Conservation (phyloP, 495 filamentous ascomycete species). For the Podospora pseudoanserina region DNA sequence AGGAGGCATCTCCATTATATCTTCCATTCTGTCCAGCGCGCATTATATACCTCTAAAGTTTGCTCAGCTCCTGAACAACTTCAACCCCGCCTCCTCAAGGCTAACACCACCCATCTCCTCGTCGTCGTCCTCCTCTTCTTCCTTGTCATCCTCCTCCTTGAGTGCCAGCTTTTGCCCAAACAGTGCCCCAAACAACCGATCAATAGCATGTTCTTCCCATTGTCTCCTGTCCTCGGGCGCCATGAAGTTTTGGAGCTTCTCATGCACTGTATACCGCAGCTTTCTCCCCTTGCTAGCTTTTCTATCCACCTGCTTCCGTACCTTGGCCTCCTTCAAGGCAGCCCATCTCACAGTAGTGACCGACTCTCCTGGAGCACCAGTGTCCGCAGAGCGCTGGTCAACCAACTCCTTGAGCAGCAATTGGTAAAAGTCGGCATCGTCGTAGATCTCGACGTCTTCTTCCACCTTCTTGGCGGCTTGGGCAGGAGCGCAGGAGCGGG, state of each 20-base stretch:
- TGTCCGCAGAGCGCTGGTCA: slow-evolving; percentile 69
- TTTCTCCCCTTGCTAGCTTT: slow-evolving; percentile 95
- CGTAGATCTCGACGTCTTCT: slow-evolving; percentile 63
- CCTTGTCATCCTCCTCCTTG: slow-evolving; percentile 58
- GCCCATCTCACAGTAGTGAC: slow-evolving; percentile 51
- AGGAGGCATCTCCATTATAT: too few relatives aligned
- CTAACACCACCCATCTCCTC: slow-evolving; percentile 55
- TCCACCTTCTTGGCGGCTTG: slow-evolving; percentile 54
- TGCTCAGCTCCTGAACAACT: slow-evolving; percentile 61
- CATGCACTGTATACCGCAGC: slow-evolving; percentile 87
- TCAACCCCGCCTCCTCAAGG: slow-evolving; percentile 65
- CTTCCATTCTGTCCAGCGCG: too few relatives aligned
- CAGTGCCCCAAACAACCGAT: slow-evolving; percentile 84
- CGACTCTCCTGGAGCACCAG: slow-evolving; percentile 41
- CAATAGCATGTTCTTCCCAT: slow-evolving; percentile 75
- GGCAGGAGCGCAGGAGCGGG: slow-evolving; percentile 68
- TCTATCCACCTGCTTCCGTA: slow-evolving; percentile 79
- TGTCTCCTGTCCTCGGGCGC: slow-evolving; percentile 74
- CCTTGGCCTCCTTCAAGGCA: slow-evolving; percentile 76
- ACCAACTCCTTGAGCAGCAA: slow-evolving; percentile 87
- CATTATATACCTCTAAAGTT: too few relatives aligned
- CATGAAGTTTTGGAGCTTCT: slow-evolving; percentile 98
- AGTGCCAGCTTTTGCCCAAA: slow-evolving; percentile 75
- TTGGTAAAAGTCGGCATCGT: slow-evolving; percentile 93
- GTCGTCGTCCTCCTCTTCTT: slow-evolving; percentile 48